phyloP scores from a whole-genome alignment of 2,329 filamentous ascomycete genomes.

The Alternaria sp. region DNA sequence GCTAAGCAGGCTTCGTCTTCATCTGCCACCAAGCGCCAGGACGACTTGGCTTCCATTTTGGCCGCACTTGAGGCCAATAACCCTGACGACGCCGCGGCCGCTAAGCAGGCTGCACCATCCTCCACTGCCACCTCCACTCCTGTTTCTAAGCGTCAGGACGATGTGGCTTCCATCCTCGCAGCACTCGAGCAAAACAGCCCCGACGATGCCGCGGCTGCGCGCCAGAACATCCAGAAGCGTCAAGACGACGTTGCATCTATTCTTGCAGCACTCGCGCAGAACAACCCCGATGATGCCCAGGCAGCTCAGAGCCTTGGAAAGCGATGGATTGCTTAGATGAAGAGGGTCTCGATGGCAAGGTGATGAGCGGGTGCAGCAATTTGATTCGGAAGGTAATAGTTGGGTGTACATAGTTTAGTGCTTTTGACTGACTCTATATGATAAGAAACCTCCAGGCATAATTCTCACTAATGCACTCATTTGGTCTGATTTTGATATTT shows the following conservation, averaged over 20 bases:
- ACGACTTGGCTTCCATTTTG: constrained; percentile 26
- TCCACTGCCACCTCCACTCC: background rate
- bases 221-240: constrained; percentile 12
- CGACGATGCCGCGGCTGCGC: constrained; percentile 30
- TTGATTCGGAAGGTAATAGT: background rate
- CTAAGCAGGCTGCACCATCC: constrained; percentile 3
- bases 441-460: background rate
- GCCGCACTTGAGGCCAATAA: constrained; percentile 32
- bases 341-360: no score
- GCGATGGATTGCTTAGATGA: constrained; percentile 11
- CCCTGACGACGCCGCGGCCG: constrained; percentile 29
- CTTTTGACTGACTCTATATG: background rate
- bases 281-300: constrained; percentile 37
- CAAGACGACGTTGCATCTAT: constrained; percentile 33
- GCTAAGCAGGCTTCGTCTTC: constrained; percentile 19
- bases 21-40: constrained; percentile 18
- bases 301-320: constrained; percentile 19
- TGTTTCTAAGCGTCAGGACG: constrained; percentile 19
- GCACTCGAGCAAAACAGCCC: constrained; percentile 28
- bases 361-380: background rate
- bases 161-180: constrained; percentile 28
- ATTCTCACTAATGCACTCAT: background rate
- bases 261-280: constrained; percentile 30
- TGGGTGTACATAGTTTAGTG: background rate
- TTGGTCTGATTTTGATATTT: background rate